Base-by-base conservation (phyloP, 371 early-diverging fungal species). In the Rhizopus sp. region DNA sequence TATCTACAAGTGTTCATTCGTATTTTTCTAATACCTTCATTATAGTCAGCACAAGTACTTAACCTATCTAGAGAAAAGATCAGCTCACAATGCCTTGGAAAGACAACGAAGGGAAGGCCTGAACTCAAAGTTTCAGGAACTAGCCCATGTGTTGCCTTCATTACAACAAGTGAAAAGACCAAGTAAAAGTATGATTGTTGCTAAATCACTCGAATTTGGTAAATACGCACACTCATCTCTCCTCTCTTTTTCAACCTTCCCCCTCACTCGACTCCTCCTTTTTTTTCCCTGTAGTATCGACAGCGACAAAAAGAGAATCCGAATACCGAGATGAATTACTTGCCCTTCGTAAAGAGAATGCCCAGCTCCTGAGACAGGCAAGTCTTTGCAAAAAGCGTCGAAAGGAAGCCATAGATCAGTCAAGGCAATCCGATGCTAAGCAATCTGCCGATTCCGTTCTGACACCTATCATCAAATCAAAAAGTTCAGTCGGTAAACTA, bases 71-170 rank as follows among this genome's bases (percentile, higher is more conserved):
- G 84, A 86, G 61, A 82, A 84, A 52, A 74, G 90, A 50, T 87
- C 88, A 13, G 88, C 82, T 17, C 92, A 92, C 66, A 92, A 92
- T 62, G 90, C 90, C 10, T 78, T 89, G 31, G 92, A 92, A 67
- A 78, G 92, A 9, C 90, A 89, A 53, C 77, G 91, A 53, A 83
- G 92, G 47, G 92, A 92, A 72, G 84, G 81, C 8, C 76, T 92
- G 32, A 90, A 90, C 63, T 71, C 72, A 35, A 85, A 86, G 55
- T 90, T 92, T 65, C 89, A 88, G 69, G 89, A 92, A 40, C 75
- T 92, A 32, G 92, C 92, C 12, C 82, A 84, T 65, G 83, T 86
- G 15, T 62, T 92, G 17, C 92, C 91, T 47, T 73, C 88, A n/a
- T 82, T 91, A n/a, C 78, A 76, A 53, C 75, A 86, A 44, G 84